A percentile compares a stretch with the other conserved stretches of the same genome.
Conservation (phyloP, 306 rosid species). For the Malus sieversii region DNA sequence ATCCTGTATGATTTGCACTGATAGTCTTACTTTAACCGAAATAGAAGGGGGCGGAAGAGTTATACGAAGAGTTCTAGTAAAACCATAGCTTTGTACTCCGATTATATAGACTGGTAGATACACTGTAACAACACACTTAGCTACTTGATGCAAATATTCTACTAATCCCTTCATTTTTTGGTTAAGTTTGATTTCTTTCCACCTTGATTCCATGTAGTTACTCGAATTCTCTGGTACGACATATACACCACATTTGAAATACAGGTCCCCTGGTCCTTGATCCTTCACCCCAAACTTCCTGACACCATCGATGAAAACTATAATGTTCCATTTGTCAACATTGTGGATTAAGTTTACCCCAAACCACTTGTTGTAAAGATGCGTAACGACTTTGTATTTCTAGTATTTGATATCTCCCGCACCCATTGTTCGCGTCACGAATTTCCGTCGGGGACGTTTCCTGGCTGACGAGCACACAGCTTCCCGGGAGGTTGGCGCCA, state of each 20-base stretch:
- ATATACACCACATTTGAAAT: constrained; percentile 29
- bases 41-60: neutral
- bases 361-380: constrained; percentile 28
- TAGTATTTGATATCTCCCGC: neutral
- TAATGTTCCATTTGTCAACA: constrained; percentile 16
- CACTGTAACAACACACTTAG: neutral
- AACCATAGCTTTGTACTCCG: neutral
- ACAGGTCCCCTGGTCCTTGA: constrained; percentile 18
- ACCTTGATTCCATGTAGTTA: constrained; percentile 28
- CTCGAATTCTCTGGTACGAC: neutral
- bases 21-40: neutral
- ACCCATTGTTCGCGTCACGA: too few relatives aligned
- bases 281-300: constrained; percentile 18
- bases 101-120: neutral
- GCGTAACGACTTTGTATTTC: constrained; percentile 3
- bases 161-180: constrained; percentile 3
- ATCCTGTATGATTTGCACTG: neutral
- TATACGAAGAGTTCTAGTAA: neutral
- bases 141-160: neutral
- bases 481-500: too few relatives aligned
- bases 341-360: constrained; percentile 27
- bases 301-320: constrained; percentile 20
- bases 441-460: too few relatives aligned
- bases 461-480: too few relatives aligned
- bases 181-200: constrained; percentile 21